Evolutionary conservation across 495 filamentous ascomycete genomes (phyloP), one percentile per base, ranked within the genome.

Genomic region (Aeminium ludgeri): DNA sequence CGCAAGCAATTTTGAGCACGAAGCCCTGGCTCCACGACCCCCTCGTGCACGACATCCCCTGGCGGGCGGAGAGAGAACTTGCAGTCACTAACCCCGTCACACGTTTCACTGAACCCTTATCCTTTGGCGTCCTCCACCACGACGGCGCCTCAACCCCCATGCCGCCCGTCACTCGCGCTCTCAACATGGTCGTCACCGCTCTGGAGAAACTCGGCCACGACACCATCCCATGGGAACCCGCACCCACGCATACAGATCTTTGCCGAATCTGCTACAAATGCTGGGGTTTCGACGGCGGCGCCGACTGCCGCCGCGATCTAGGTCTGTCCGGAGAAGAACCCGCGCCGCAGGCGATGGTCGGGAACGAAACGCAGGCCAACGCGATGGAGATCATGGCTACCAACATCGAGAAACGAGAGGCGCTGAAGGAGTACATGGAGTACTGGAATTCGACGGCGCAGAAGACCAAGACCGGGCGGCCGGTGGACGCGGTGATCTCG

Each of bases 21-120:
- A 41, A 73, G 41, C 77, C 77, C 10, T 82, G 77, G 77, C 57
- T 71, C 6, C 62, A 71, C 50, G 77, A 82, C 57, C 77, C 77
- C 0, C 55, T 74, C 13, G 70, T 68, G 1, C 44, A 67, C 31
- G 68, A 77, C 41, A 43, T 82, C 3, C 77, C 77, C 6, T 82
- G 76, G 77, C 62, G 76, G 34, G 59, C 68, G 25, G 61, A 68
- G 8, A 45, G 62, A n/a, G 59, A 67, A 34, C 65, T 66, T 30
- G 48, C 69, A 13, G 64, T 70, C 3, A 56, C 58, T 11, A 58
- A 65, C 23, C 45, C 66, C 35, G 63, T 67, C 8, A 43, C 58
- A 11, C 43, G 56, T 17, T 53, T 60, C 7, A 47, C 38, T 2
- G 35, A 40, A 2, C 56, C 52, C 33, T 58, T 79, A 19, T 52